phyloP scores from a whole-genome alignment of 805 yeast species.

The Grigorovia yakushimaensis region DNA sequence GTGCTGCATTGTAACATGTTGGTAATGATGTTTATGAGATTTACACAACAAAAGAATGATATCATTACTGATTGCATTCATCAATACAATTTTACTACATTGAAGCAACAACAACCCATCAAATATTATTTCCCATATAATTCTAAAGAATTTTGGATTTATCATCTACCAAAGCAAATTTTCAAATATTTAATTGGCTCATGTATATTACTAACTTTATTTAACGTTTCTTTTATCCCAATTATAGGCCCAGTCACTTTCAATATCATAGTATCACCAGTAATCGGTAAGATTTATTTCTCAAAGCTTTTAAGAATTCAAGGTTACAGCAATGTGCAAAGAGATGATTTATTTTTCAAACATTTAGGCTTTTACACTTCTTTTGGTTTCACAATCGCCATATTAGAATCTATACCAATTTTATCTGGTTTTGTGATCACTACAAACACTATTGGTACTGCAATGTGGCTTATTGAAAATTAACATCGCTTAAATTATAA shows the following conservation, averaged over 20 bases:
- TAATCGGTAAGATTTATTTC: conserved; percentile 21
- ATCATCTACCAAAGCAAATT: conserved; percentile 21
- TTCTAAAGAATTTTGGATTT: conserved; percentile 22
- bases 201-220: conserved; percentile 3
- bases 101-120: conserved; percentile 10
- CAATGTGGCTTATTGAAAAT: conserved; percentile 17
- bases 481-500: too few species aligned
- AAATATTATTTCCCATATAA: conserved; percentile 22
- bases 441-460: conserved; percentile 19
- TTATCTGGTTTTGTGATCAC: conserved; percentile 19
- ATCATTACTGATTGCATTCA: conserved; percentile 10
- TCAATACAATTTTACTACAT: conserved; percentile 6
- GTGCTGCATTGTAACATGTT: conserved; percentile 24
- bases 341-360: conserved; percentile 15
- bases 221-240: conserved; percentile 19
- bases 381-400: conserved; percentile 23
- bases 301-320: conserved; percentile 17
- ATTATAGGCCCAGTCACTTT: conserved; percentile 24
- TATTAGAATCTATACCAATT: conserved; percentile 23
- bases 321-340: conserved; percentile 13
- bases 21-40: conserved; percentile 26
- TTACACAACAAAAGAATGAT: conserved; percentile 17
- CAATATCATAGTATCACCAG: conserved; percentile 19
- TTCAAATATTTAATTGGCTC: conserved; percentile 13
- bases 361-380: conserved; percentile 23